Conservation (phyloP, 2,329 filamentous ascomycete species). For the Xylaria sp. region DNA sequence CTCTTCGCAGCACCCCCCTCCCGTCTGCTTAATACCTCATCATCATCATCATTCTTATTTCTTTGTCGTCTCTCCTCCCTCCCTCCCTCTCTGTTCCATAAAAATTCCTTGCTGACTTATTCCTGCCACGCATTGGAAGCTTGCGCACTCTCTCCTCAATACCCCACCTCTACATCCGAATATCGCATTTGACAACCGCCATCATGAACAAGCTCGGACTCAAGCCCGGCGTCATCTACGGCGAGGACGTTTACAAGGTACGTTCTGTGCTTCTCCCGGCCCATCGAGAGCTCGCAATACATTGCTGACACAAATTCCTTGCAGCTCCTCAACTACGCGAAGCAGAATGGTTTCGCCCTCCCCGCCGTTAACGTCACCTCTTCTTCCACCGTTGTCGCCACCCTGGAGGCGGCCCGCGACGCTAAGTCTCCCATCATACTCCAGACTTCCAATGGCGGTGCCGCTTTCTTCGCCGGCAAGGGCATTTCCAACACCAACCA, state of each 20-base stretch:
- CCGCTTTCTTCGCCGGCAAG: constrained; percentile 93
- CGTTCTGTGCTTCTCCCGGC: constrained; percentile 11
- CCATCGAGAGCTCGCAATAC: constrained; percentile 1
- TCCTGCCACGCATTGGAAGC: constrained; percentile 17
- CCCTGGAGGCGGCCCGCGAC: constrained; percentile 95
- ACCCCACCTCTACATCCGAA: constrained; percentile 10
- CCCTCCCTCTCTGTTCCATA: not conserved
- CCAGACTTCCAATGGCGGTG: constrained; percentile 92
- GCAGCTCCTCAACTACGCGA: constrained; percentile 41
- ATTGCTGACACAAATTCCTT: constrained; percentile 21
- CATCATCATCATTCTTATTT: constrained; percentile 7
- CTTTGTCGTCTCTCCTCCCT: not conserved
- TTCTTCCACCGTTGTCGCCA: constrained; percentile 84
- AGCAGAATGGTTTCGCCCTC: constrained; percentile 85
- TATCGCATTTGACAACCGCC: constrained; percentile 11
- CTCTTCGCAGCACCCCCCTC: constrained; percentile 22
- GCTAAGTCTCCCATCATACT: constrained; percentile 91
- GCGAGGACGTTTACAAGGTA: constrained; percentile 46
- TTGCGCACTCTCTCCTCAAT: constrained; percentile 1
- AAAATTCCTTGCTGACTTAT: constrained; percentile 2
- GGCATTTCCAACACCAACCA: constrained; percentile 85
- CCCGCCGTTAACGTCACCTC: constrained; percentile 95
- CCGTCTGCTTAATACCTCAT: constrained; percentile 37
- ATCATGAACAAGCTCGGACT: constrained; percentile 42
- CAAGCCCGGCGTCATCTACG: constrained; percentile 48